Percentiles rank a stretch among this genome's conserved stretches.
Evolutionary conservation across 1,284 basidiomycete genomes (phyloP).

Genomic region (Peniophora sp.): DNA sequence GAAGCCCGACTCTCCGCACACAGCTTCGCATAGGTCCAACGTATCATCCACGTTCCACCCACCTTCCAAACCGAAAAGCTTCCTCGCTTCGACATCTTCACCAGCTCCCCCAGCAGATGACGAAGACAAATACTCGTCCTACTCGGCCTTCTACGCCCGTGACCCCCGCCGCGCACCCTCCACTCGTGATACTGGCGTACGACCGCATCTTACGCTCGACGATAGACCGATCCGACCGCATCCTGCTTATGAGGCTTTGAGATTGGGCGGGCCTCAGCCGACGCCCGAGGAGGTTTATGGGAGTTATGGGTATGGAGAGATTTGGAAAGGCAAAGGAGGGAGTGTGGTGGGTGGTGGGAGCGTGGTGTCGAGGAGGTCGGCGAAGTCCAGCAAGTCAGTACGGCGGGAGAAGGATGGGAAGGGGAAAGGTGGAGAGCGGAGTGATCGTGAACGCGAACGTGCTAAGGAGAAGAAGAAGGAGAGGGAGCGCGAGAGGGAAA

Average conservation of each 20-base stretch:
- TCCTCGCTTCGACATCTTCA: background rate
- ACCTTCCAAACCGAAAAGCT: background rate
- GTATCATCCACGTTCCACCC: background rate
- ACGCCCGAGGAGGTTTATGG: conserved; percentile 1
- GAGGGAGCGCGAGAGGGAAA: background rate
- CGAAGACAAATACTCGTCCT: conserved; percentile 3
- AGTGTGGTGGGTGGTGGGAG: background rate
- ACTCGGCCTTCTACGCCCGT: conserved; percentile 9
- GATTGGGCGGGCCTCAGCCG: background rate
- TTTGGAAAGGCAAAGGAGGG: background rate
- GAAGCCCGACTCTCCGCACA: too few relatives aligned
- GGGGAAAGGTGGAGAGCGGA: background rate
- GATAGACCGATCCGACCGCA: conserved; percentile 8
- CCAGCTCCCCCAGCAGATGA: conserved; percentile 4
- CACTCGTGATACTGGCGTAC: too few relatives aligned
- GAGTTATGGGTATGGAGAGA: background rate
- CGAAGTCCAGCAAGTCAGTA: conserved; percentile 3
- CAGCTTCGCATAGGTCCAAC: background rate
- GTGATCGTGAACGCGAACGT: background rate
- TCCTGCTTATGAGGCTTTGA: background rate
- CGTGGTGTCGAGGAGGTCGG: conserved; percentile 1
- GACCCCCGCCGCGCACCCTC: conserved; percentile 7
- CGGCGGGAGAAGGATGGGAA: background rate
- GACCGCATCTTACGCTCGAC: too few relatives aligned
- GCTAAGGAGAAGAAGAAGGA: background rate